Evolutionary conservation across 2,329 filamentous ascomycete species (phyloP), one percentile per base, ranked within the genome.

Genomic region (Aspergillus clavatus): DNA sequence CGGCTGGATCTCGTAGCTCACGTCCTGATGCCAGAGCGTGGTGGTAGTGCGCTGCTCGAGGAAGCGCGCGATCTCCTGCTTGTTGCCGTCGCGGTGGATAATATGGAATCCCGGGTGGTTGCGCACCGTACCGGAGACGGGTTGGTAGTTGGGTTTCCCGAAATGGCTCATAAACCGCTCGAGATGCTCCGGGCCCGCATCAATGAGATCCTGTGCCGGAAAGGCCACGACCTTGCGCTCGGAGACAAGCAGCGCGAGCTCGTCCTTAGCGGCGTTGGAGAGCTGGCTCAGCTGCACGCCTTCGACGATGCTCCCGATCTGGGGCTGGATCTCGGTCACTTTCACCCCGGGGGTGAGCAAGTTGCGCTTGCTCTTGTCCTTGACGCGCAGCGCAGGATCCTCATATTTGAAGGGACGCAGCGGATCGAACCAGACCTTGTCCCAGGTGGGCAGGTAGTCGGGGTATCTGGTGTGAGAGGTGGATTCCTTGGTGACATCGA

Each of bases 201-300:
- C 66, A 21, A 74, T 69, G 38, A 76, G 66, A 45, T 78, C 73
- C 47, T 77, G 72, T 26, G 75, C 66, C n/a, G 73, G 72, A 60
- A 77, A 76, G 26, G 74, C 72, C 10, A 74, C 66, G 12, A 77
- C 72, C 41, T 73, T 74, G 48, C 85, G 81, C 68, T 88, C 77
- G 8, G 87, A 83, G 8, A 89, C 84, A 51, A 85, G 82, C 18
- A 84, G 79, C 1, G 73, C 75, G 8, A 78, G 70, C 53, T 77
- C 75, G 45, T 78, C 73, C 43, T 75, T 75, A 37, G 72, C 72
- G 5, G 68, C 60, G 33, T 72, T 66, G 1, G 68, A 70, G 6
- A 78, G 67, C 29, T 71, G 61, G 57, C 66, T 74, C 43, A 78
- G 55, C 46, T 78, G 75, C 27, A 78, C 57, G 19, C 69, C 69